Conservation (phyloP, 306 rosid species). For the Acacia melanoxylon region DNA sequence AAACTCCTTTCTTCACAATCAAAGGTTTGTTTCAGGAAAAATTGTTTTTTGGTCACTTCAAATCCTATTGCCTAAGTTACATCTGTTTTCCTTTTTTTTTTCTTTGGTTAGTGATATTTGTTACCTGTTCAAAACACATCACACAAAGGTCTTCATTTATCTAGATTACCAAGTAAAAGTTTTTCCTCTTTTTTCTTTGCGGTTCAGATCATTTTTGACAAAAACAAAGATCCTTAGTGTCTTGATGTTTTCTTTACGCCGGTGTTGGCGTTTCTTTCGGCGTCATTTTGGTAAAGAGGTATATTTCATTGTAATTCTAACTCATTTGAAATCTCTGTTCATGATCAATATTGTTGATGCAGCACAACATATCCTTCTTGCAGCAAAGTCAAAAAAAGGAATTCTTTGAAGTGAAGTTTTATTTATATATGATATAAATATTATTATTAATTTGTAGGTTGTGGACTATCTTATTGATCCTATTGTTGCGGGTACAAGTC, state of each 20-base stretch:
- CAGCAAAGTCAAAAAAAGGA: neutral
- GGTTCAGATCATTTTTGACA: constrained; percentile 66
- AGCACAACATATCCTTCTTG: constrained; percentile 16
- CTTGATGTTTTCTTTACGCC: constrained; percentile 34
- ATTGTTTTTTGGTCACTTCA: constrained; percentile 16
- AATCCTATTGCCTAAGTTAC: neutral
- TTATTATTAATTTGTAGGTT: constrained; percentile 51
- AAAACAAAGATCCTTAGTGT: constrained; percentile 21
- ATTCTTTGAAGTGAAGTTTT: constrained; percentile 18
- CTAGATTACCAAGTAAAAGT: neutral
- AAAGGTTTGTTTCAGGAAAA: constrained; percentile 60
- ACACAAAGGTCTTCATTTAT: constrained; percentile 9
- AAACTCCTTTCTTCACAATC: constrained; percentile 77
- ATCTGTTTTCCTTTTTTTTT: neutral
- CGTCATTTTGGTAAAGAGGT: constrained; percentile 99
- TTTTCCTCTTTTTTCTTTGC: constrained; percentile 47
- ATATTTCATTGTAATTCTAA: constrained; percentile 18
- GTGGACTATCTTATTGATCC: constrained; percentile 92
- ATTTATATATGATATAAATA: neutral
- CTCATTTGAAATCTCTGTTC: constrained; percentile 1
- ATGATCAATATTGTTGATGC: constrained; percentile 19
- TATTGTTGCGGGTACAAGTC: too few species aligned
- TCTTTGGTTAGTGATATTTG: constrained; percentile 11
- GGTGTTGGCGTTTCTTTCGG: constrained; percentile 83
- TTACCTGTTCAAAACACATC: constrained; percentile 8